Evolutionary conservation across 495 filamentous ascomycete genomes (phyloP), one percentile per base, ranked within the genome.

Genomic region (Hyaloscypha finlandica): DNA sequence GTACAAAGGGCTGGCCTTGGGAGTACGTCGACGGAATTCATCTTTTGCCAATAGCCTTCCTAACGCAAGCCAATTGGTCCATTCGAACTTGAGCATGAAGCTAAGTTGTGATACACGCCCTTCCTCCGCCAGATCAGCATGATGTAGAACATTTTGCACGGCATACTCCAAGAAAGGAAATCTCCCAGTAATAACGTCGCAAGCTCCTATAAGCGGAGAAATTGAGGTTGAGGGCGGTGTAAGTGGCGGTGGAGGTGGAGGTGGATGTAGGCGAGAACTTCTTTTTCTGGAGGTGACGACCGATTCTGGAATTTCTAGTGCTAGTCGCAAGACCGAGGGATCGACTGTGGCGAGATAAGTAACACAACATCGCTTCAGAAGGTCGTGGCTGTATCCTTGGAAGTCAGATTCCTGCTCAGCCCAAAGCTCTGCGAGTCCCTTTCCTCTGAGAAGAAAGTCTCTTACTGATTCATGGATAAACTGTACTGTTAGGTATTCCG

Each of bases 91-190:
- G 4, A 30, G 14, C 25, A 66, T 20, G 33, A 52, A 61, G 51
- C 74, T 71, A 37, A 63, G 63, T 6, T 53, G 37, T 4, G 58
- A 74, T 8, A 62, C 59, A 9, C 42, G 53, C 12, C 31, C 37
- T 54, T 9, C 37, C n/a, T 70, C 71, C 9, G 81, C 81, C 14
- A 61, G 63, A n/a, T 84, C 70, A 20, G 81, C 76, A 72, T 85
- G 81, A 32, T 77, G 68, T 2, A 85, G 72, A 5, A 84, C 63
- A 69, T 79, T 45, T 22, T 73, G 61, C 14, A 39, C 69, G 32
- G 81, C 78, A 68, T 84, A 85, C 60, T 78, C 64, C 0, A 83
- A 67, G 63, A 84, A 81, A 6, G 79, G 78, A 59, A 77, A 79
- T 14, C 64, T 64, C 9, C 62, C 11, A 39, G 64, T 63, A 63